Evolutionary conservation across 495 filamentous ascomycete genomes (phyloP), one percentile per base, ranked within the genome.

Genomic region (Darksidea phi): DNA sequence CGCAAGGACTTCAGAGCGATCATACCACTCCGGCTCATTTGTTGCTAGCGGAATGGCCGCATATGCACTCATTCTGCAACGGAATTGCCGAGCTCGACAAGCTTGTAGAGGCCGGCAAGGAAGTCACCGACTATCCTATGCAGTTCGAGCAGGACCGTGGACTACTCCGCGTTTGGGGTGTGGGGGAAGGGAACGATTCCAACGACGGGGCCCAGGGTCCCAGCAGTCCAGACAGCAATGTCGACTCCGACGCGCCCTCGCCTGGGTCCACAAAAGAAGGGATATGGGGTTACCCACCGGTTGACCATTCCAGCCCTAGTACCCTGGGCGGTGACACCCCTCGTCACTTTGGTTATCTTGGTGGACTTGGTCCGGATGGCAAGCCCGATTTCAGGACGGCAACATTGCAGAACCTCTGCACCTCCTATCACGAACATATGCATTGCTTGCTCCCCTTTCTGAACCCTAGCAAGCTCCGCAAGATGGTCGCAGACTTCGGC

Each of bases 391-490:
- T 95, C 50, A 81, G 87, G 55, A 67, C 77, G 18, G 73, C 71
- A 12, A 88, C 80, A 1, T 78, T 95, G 7, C 77, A 77, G 57
- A 79, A 75, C 41, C 86, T 91, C 41, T 80, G 87, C 37, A 66
- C 81, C 15, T 88, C 85, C 71, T 98, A 90, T 71, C 75, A 91
- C 68, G 72, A 85, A 4, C 81, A 95, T 69, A 87, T 98, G 38
- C 88, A 96, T 66, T 88, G 84, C 54, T 83, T 98, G 71, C 94
- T 97, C 71, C 94, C 94, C 12, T 91, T 97, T 68, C 79, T 98
- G 37, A 78, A 87, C 63, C 76, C 79, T 48, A 66, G 67, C 5
- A 73, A 75, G 15, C 68, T 88, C 15, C 68, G 70, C 1, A 66
- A 71, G 23, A 79, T 80, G 68, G 72, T 85, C 11, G 74, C 80